Evolutionary conservation across 2,329 filamentous ascomycete species (phyloP).

Genomic region (Neoarthrinium moseri): DNA sequence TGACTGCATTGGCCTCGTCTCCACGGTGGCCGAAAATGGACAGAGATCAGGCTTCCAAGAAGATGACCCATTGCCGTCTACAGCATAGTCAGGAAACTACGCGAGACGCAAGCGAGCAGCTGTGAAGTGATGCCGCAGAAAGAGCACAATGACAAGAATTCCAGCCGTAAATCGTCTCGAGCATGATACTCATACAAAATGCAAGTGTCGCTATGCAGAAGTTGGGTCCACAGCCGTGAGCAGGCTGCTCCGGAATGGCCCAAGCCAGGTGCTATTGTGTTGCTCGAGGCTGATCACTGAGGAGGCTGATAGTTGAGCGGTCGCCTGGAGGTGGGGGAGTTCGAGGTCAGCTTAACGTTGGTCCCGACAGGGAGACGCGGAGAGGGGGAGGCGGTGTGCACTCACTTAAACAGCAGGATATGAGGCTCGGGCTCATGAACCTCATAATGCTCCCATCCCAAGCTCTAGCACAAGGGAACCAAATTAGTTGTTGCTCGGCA

Average conservation of each 20-base stretch:
- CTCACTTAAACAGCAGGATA: slow-evolving; percentile 97
- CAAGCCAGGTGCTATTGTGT: slow-evolving; percentile 14
- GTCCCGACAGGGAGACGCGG: background rate
- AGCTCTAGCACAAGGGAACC: slow-evolving; percentile 72
- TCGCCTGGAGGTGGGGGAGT: slow-evolving; percentile 52
- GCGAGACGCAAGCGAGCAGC: background rate
- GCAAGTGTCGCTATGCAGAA: slow-evolving; percentile 33
- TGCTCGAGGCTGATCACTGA: slow-evolving; percentile 36
- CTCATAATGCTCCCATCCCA: slow-evolving; percentile 99
- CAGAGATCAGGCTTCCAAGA: background rate
- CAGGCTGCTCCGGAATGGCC: slow-evolving; percentile 7
- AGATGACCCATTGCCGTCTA: background rate
- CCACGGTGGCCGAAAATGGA: background rate
- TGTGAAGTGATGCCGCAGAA: slow-evolving; percentile 2
- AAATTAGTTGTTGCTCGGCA: slow-evolving; percentile 1
- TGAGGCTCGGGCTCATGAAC: slow-evolving; percentile 98
- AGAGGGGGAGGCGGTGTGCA: slow-evolving; percentile 16
- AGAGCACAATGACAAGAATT: background rate
- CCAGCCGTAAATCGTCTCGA: slow-evolving; percentile 26
- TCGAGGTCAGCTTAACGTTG: background rate
- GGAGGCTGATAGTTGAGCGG: slow-evolving; percentile 83
- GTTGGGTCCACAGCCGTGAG: slow-evolving; percentile 9
- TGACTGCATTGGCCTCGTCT: background rate
- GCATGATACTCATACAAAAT: slow-evolving; percentile 28
- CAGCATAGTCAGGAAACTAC: background rate